Conservation (phyloP, 176 grass and related monocot species). For the Carex scoparia region DNA sequence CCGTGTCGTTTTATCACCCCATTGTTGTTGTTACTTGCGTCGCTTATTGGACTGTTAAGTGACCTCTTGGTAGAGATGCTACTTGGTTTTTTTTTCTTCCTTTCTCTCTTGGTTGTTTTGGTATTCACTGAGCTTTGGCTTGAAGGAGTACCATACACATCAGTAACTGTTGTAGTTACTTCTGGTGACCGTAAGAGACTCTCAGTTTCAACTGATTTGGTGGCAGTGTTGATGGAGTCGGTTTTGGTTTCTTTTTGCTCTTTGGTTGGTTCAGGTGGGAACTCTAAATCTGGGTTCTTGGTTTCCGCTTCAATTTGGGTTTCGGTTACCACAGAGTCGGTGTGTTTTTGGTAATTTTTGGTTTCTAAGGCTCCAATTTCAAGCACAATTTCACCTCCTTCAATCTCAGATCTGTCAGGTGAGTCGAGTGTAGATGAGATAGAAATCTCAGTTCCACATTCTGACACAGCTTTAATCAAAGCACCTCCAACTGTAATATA, state of each 20-base stretch:
- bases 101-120: slow-evolving; percentile 50
- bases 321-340: not conserved
- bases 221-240: not conserved
- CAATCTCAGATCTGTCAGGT: slow-evolving; percentile 87
- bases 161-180: slow-evolving; percentile 41
- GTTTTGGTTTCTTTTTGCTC: slow-evolving; percentile 3
- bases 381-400: slow-evolving; percentile 91
- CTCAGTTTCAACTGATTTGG: slow-evolving; percentile 15
- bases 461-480: slow-evolving; percentile 62
- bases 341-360: slow-evolving; percentile 24
- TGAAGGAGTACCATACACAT: slow-evolving; percentile 72
- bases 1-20: slow-evolving; percentile 8
- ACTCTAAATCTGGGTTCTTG: slow-evolving; percentile 2
- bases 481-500: slow-evolving; percentile 36
- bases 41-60: slow-evolving; percentile 36
- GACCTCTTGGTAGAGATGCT: slow-evolving; percentile 46
- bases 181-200: slow-evolving; percentile 40
- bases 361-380: slow-evolving; percentile 79
- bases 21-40: slow-evolving; percentile 10
- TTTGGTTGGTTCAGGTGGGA: slow-evolving; percentile 14
- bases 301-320: not conserved
- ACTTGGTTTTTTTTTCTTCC: slow-evolving; percentile 46
- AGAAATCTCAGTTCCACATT: slow-evolving; percentile 97
- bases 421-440: slow-evolving; percentile 97
- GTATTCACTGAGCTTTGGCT: slow-evolving; percentile 79